Evolutionary conservation across 176 grass and related monocot species (phyloP), one percentile per base, ranked within the genome.

Genomic region (Juncus inflexus): DNA sequence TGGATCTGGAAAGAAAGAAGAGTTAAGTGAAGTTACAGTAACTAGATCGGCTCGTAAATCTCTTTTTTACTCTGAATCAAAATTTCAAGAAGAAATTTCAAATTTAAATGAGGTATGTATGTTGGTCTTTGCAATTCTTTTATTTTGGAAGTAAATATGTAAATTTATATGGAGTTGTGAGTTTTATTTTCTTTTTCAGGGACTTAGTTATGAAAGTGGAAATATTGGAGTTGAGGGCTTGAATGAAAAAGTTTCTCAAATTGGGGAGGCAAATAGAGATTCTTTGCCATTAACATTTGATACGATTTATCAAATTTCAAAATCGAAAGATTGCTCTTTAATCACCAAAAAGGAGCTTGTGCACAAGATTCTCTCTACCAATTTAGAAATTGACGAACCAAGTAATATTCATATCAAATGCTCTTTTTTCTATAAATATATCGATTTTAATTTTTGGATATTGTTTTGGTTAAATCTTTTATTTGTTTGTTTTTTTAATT

Each of bases 291-390:
- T 40, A 55, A 92, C 84, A 61, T 92, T 99, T 35, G 94, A 92
- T 75, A 78, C 79, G 53, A 73, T 99, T 40, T 89, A 80, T 7
- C 52, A 74, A 35, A 86, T 92, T 77, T 90, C 94, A 50, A 67
- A 12, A 7, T 82, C 95, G 69, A 84, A 66, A 15, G 74, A 92
- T 60, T 73, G 80, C 92, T 84, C 69, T 0, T 56, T 80, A 11
- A 82, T 99, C 56, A 99, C 89, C 4, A 99, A 86, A 62, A 80
- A 90, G 69, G 80, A 99, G 70, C 95, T 99, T 69, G 67, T 99
- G 67, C 83, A 99, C 78, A 78, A 83, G 64, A 92, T 99, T 67
- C 74, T 99, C 65, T 73, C 83, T 67, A 86, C 86, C 36, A 99
- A 99, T 64, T 81, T 99, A 52, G 89, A 99, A 65, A 90, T 99